Percentiles rank a stretch among this genome's conserved stretches.
Conservation (phyloP, 345 rosid species). For the Eucalyptus camaldulensis region DNA sequence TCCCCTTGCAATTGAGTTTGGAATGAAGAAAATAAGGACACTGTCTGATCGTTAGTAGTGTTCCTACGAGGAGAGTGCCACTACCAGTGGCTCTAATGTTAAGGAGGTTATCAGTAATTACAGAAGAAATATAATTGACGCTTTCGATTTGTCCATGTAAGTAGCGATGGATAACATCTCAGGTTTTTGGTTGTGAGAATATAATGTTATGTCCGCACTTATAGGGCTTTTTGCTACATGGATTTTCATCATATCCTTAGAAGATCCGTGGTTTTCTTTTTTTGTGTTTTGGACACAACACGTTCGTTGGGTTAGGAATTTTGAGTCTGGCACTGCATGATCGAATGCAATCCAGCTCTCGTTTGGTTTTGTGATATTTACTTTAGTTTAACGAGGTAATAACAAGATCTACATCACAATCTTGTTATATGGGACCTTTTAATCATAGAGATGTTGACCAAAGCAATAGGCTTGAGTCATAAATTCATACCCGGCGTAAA, state of each 20-base stretch:
- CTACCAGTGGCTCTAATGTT: background rate
- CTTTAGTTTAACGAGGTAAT: background rate
- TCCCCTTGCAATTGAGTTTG: background rate
- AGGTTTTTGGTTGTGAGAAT: background rate
- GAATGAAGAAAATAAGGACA: background rate
- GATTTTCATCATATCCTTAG: background rate
- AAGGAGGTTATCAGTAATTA: background rate
- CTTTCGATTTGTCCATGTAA: background rate
- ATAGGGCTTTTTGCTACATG: background rate
- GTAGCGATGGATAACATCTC: background rate
- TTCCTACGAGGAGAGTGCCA: background rate
- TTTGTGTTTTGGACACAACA: background rate
- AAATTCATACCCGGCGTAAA: too few relatives aligned
- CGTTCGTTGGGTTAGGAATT: background rate
- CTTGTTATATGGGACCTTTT: background rate
- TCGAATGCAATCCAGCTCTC: background rate
- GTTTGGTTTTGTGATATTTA: background rate
- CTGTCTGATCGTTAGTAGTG: background rate
- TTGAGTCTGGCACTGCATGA: background rate
- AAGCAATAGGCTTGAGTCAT: background rate
- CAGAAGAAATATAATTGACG: background rate
- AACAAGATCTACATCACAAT: background rate
- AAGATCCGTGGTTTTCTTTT: background rate
- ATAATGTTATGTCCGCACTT: background rate
- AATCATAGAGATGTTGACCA: background rate